Base-by-base conservation (phyloP, 2,329 filamentous ascomycete species). In the Cercospora sp. region DNA sequence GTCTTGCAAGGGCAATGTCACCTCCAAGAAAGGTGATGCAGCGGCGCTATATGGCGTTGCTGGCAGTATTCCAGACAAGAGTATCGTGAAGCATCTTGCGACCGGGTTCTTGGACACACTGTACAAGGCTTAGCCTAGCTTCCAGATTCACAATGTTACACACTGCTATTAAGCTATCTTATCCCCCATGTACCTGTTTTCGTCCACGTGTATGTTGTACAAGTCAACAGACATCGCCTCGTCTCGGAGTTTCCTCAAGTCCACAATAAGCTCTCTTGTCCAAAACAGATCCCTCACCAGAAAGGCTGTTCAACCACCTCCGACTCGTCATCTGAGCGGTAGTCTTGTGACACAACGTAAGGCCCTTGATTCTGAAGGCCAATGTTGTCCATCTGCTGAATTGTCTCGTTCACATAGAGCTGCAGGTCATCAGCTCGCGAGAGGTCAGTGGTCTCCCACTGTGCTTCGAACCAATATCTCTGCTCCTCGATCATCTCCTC, bases 31-130 rank as follows among this genome's bases (percentile, higher is more conserved):
- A 74, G 92, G 92, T 1, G 92, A 97, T 78, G 89, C 92, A 13
- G 92, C 93, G 1, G 94, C 94, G 4, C 82, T 99, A 70, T 99
- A 99, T 80, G 95, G 95, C 64, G 94, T 99, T 66, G 95, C 95
- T 0, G 95, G 95, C 5, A 96, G 92, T 76, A 81, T 99, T 79
- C 95, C 95, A 1, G 96, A 99, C 79, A 98, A 98, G 87, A 93
- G 91, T 73, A 90, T 99, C 36, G 93, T 99, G 33, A 92, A 92
- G 72, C 92, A 97, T 75, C 82, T 99, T 77, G 94, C 94, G 1
- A 92, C 86, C 73, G 94, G 93, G 0, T 99, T 98, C 80, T 84
- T 98, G 77, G 94, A 98, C 82, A 90, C 95, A 63, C 79, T 97
- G 80, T 72, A 70, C 59, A 69, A 70, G 66, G 68, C 65, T 5